phyloP scores from a whole-genome alignment of 805 yeast species.

The Maudiozyma pseudohumilis region DNA sequence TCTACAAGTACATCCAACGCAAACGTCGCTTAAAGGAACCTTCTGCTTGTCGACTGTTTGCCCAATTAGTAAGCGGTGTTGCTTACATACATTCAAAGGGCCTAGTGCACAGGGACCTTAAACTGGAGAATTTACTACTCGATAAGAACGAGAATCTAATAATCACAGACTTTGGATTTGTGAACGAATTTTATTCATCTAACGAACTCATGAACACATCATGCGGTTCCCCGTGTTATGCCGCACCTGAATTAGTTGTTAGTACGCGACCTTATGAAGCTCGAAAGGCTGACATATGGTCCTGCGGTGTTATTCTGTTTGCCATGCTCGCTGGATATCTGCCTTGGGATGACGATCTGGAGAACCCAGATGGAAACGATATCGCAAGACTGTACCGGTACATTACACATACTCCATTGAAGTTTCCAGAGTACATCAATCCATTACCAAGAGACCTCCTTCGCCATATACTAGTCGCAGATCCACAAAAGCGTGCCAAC shows the following conservation, averaged over 20 bases:
- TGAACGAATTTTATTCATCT: conserved; percentile 55
- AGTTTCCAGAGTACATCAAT: conserved; percentile 88
- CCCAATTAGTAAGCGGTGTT: conserved; percentile 90
- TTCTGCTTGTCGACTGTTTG: conserved; percentile 77
- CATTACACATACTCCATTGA: conserved; percentile 81
- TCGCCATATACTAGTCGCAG: conserved; percentile 71
- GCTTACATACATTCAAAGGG: conserved; percentile 90
- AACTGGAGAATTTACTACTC: conserved; percentile 76
- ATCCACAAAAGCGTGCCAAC: conserved; percentile 67
- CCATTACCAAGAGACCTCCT: conserved; percentile 88
- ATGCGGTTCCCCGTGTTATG: conserved; percentile 97
- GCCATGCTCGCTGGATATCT: conserved; percentile 97
- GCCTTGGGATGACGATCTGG: conserved; percentile 96
- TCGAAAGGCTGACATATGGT: conserved; percentile 92
- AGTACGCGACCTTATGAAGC: conserved; percentile 90
- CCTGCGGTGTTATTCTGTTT: conserved; percentile 87
- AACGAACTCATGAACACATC: conserved; percentile 85
- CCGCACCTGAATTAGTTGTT: conserved; percentile 93
- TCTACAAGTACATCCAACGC: conserved; percentile 82
- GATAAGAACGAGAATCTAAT: conserved; percentile 81
- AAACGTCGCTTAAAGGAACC: conserved; percentile 81
- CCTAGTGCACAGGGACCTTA: conserved; percentile 79
- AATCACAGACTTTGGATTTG: conserved; percentile 91
- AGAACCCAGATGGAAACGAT: conserved; percentile 91
- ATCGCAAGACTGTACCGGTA: conserved; percentile 84